A percentile compares a stretch with the other conserved stretches of the same genome.
These are phyloP conservation scores for Trichoderma asperelloides DNA, from an alignment of 495 filamentous ascomycete genomes.

Conservation along the genomic window DNA sequence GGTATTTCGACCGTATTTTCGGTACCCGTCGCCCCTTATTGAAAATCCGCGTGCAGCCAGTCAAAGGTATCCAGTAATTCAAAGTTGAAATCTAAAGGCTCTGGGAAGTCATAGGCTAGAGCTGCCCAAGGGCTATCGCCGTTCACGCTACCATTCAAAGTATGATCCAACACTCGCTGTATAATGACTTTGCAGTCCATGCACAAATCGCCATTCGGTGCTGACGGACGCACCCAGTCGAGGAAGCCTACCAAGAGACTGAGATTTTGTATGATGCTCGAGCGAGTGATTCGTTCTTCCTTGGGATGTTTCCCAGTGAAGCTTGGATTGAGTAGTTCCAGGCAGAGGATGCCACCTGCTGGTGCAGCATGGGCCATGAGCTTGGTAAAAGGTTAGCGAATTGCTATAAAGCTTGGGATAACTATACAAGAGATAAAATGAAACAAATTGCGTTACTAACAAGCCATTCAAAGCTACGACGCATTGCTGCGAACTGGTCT, in stretches of 20 bases:
- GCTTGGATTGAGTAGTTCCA: conserved; percentile 37
- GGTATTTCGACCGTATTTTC: too few relatives aligned
- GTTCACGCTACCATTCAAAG: conserved; percentile 22
- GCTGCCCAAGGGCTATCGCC: conserved; percentile 15
- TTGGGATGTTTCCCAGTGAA: conserved; percentile 30
- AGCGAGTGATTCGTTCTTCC: conserved; percentile 37
- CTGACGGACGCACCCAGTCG: conserved; percentile 45
- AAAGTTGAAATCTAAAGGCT: conserved; percentile 18
- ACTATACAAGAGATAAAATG: not conserved
- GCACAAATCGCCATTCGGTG: conserved; percentile 47
- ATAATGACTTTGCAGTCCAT: conserved; percentile 32
- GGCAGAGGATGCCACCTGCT: conserved; percentile 48
- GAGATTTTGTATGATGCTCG: conserved; percentile 54
- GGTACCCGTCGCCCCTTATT: not conserved
- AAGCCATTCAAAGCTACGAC: conserved; percentile 9
- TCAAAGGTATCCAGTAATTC: conserved; percentile 26
- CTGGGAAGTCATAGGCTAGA: conserved; percentile 14
- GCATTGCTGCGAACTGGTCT: conserved; percentile 26
- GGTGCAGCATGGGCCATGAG: conserved; percentile 49
- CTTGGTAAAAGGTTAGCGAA: not conserved
- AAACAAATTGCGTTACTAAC: not conserved
- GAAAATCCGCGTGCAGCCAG: conserved; percentile 20
- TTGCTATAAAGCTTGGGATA: not conserved
- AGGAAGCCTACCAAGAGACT: conserved; percentile 53
- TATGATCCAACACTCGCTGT: conserved; percentile 38